Conservation (phyloP, 2,329 filamentous ascomycete genomes). For the Fusarium virguliforme region DNA sequence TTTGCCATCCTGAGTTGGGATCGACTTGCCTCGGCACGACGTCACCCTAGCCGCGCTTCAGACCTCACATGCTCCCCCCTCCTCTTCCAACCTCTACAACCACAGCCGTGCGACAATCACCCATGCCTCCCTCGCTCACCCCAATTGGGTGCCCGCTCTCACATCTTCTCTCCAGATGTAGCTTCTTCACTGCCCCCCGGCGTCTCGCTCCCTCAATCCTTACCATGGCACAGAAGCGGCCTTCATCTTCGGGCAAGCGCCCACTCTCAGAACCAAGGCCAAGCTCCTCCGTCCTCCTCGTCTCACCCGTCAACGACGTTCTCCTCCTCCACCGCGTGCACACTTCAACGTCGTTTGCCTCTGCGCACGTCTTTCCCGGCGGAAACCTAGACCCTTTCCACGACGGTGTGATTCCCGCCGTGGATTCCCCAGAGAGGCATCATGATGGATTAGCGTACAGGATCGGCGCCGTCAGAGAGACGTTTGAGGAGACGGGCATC, state of each 20-base stretch:
- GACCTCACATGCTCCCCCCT: slow-evolving; percentile 37
- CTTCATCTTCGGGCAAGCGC: slow-evolving; percentile 47
- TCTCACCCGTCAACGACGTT: slow-evolving; percentile 90
- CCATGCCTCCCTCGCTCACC: slow-evolving; percentile 39
- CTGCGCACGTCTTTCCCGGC: slow-evolving; percentile 95
- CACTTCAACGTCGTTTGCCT: slow-evolving; percentile 87
- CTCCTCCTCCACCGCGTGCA: slow-evolving; percentile 89
- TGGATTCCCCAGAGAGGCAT: slow-evolving; percentile 72
- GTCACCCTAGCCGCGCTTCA: slow-evolving; percentile 32
- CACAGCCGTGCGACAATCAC: background rate
- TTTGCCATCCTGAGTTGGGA: too few species aligned
- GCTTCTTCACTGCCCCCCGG: slow-evolving; percentile 4
- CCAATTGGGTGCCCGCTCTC: slow-evolving; percentile 35
- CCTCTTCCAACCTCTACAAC: background rate
- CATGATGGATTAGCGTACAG: slow-evolving; percentile 81
- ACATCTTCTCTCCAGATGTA: slow-evolving; percentile 26
- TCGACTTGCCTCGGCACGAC: slow-evolving; percentile 45
- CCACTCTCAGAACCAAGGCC: slow-evolving; percentile 68
- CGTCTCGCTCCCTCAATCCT: slow-evolving; percentile 9
- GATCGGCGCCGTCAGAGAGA: slow-evolving; percentile 89
- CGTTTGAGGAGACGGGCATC: slow-evolving; percentile 95
- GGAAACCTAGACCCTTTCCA: slow-evolving; percentile 85
- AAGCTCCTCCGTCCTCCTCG: slow-evolving; percentile 84
- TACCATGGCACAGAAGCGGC: slow-evolving; percentile 38
- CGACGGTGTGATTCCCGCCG: slow-evolving; percentile 73